These are phyloP conservation scores for Scedosporium boydii DNA, from an alignment of 2,329 filamentous ascomycete species.

Conservation along the genomic window DNA sequence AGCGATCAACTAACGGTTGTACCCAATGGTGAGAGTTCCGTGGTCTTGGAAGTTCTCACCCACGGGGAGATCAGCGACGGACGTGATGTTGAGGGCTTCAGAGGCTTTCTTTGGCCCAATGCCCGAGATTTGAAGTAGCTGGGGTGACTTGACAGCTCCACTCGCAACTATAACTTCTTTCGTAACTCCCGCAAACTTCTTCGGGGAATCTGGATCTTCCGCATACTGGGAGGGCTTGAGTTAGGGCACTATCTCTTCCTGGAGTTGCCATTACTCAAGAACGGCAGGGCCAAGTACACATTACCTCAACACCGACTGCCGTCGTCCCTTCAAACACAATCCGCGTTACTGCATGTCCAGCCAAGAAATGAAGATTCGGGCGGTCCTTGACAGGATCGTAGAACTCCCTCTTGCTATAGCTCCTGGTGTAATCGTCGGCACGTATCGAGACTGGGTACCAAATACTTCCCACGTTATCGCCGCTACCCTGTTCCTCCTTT, in stretches of 20 bases:
- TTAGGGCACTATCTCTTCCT: too few species aligned
- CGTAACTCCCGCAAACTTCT: neutral
- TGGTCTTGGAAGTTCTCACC: constrained; percentile 52
- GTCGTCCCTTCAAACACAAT: constrained; percentile 15
- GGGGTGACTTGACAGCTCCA: constrained; percentile 40
- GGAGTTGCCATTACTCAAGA: neutral
- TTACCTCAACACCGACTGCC: constrained; percentile 15
- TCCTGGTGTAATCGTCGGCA: neutral
- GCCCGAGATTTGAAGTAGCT: constrained; percentile 41
- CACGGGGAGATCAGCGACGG: constrained; percentile 42
- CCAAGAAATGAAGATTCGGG: constrained; percentile 15
- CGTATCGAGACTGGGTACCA: constrained; percentile 29
- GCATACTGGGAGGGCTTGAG: neutral
- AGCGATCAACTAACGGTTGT: neutral
- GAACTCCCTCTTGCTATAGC: constrained; percentile 25
- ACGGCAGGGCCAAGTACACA: neutral
- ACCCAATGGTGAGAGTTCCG: constrained; percentile 5
- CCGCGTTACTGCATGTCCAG: constrained; percentile 13
- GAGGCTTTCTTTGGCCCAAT: constrained; percentile 34
- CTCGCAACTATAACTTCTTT: constrained; percentile 40
- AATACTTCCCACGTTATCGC: constrained; percentile 27
- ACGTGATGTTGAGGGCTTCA: constrained; percentile 28
- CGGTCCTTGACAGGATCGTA: constrained; percentile 11
- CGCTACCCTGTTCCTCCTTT: constrained; percentile 26
- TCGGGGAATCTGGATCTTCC: constrained; percentile 9